These are phyloP conservation scores for Tritrichomonas foetus DNA, from an alignment of 208 protist genomes.

Conservation along the genomic window DNA sequence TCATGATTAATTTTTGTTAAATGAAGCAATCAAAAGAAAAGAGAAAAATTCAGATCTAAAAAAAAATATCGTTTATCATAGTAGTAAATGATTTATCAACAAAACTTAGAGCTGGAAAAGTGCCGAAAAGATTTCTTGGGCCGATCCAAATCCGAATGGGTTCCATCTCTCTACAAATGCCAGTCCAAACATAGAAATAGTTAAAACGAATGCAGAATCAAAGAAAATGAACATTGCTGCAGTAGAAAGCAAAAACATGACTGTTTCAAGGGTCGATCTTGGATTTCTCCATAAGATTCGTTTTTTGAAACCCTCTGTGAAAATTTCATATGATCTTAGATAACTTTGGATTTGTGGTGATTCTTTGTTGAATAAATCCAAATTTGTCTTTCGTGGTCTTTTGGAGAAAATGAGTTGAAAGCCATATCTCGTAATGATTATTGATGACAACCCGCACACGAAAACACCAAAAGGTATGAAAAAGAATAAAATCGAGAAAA, in stretches of 20 bases:
- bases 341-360: no score
- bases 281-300: constrained; percentile 11
- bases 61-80: no score
- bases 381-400: not conserved
- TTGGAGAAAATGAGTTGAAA: not conserved
- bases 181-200: not conserved
- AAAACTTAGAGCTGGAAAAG: not conserved
- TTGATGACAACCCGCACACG: not conserved
- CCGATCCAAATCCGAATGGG: not conserved
- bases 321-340: not conserved
- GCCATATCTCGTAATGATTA: not conserved
- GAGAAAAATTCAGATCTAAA: no score
- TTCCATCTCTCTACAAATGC: constrained; percentile 26
- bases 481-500: not conserved
- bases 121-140: not conserved
- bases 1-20: no score
- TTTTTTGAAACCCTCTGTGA: not conserved
- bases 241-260: not conserved
- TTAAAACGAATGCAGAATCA: not conserved
- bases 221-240: not conserved
- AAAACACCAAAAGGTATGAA: not conserved
- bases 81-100: not conserved
- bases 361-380: not conserved
- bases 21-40: no score
- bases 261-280: not conserved